Evolutionary conservation across 345 rosid species (phyloP), one percentile per base, ranked within the genome.

Genomic region (Stellera chamaejasme): DNA sequence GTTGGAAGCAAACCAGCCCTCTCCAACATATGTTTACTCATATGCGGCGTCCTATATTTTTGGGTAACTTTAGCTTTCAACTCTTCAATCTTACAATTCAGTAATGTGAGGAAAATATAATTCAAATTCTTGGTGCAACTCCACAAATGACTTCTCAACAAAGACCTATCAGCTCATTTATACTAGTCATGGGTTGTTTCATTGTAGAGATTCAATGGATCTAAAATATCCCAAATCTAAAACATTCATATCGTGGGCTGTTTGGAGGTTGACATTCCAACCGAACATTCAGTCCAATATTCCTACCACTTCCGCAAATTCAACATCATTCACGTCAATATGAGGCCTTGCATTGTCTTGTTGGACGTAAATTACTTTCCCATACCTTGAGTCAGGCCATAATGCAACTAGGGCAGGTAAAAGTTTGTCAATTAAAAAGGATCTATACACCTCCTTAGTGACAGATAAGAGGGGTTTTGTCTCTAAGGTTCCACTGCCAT

Each of bases 291-390:
- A 19, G 23, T 19, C 23, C 23, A 19, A 19, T 19, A 0, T 19
- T 19, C 23, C 23, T 19, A 19, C 23, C 23, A 23, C 1, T 47
- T 4, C 5, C n/a, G 12, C 2, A 47, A 2, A 47, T 14, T 47
- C 10, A 47, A 13, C 2, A 47, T 14, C 23, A 47, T 47, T 47
- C 5, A 23, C 19, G 12, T 47, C 50, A 12, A 47, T 47, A 47
- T 47, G 50, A 4, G 50, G 50, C 50, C 16, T 47, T 13, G 15
- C 50, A 47, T 47, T 47, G 9, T 47, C 50, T 47, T 47, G 50
- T 13, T 47, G 50, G 16, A 47, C 10, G 16, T 47, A 47, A 13
- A 47, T n/a, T 0, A 2, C 16, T 10, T 47, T 4, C 10, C 1
- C 16, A 13, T 10, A 8, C n/a, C 16, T 10, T 13, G 13, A 47